Evolutionary conservation across 805 yeast genomes (phyloP), one percentile per base, ranked within the genome.

Genomic region (Saccharomyces jurei): DNA sequence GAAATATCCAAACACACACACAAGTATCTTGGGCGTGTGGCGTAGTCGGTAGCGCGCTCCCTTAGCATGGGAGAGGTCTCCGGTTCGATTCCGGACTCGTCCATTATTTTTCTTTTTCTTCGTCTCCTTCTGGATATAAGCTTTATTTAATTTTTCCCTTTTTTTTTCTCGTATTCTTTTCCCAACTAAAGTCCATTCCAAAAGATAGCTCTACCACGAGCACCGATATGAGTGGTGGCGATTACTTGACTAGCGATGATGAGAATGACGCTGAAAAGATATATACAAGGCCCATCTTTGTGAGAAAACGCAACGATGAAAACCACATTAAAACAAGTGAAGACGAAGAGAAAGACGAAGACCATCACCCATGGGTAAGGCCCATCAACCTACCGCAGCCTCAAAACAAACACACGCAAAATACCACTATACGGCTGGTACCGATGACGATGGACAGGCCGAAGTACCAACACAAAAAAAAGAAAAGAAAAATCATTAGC

Each of bases 21-120:
- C n/a, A n/a, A n/a, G n/a, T n/a, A n/a, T n/a, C n/a, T n/a, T n/a
- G n/a, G 83, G 84, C 83, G 80, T 80, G 83, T 81, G 84, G 84
- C 84, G 84, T 77, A 81, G 84, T 81, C 80, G 84, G 84, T 81
- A 80, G 84, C 84, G 84, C 84, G 84, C 77, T 78, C 81, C 79
- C 84, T 79, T 80, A 78, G 83, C 83, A 80, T 79, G 84, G 78
- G 81, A 79, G 78, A 80, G 84, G 85, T 81, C 84, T 79, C 80
- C 81, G 84, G 84, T 80, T 81, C 84, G 81, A 80, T 76, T 80
- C 84, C 83, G 80, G 81, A 79, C 83, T 80, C 81, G 83, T 80
- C 83, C 84, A 79, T 54, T 13, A 71, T 57, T 56, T 66, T 70
- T 73, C 65, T 62, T 54, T 55, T 50, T 44, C 32, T 41, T 32